These are phyloP conservation scores for Metschnikowia hibisci DNA, from an alignment of 805 yeast species.

Conservation along the genomic window DNA sequence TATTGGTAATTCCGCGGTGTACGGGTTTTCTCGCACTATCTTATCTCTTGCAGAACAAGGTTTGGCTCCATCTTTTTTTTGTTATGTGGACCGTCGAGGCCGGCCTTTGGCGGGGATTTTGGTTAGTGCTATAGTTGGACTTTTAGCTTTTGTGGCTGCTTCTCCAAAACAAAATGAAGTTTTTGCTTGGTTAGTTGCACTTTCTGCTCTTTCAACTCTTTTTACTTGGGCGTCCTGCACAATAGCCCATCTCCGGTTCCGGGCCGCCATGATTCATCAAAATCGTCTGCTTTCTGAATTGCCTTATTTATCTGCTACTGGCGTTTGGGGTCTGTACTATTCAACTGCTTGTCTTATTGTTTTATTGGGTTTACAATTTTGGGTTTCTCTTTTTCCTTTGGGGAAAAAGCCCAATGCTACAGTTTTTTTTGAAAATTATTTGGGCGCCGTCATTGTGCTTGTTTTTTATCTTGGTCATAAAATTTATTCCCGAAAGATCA, in stretches of 20 bases:
- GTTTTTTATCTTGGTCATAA: constrained; percentile 25
- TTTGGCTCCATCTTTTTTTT: constrained; percentile 32
- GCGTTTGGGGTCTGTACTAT: constrained; percentile 28
- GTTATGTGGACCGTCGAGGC: constrained; percentile 38
- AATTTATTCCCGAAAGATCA: constrained; percentile 19
- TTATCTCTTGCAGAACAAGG: constrained; percentile 40
- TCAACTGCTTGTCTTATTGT: constrained; percentile 21
- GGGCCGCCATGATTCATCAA: constrained; percentile 36
- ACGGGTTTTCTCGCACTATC: constrained; percentile 41
- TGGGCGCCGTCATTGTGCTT: constrained; percentile 23
- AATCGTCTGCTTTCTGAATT: constrained; percentile 45
- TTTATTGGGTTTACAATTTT: constrained; percentile 25
- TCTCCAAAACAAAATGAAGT: constrained; percentile 35
- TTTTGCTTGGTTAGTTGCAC: constrained; percentile 40
- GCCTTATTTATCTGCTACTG: constrained; percentile 53
- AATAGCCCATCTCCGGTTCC: constrained; percentile 38
- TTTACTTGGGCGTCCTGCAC: constrained; percentile 43
- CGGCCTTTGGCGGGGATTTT: constrained; percentile 38
- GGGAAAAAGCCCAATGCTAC: constrained; percentile 20
- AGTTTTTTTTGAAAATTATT: constrained; percentile 24
- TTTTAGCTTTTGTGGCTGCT: constrained; percentile 39
- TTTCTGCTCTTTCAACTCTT: constrained; percentile 39
- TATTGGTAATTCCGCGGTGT: constrained; percentile 42
- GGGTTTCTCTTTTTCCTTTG: constrained; percentile 26
- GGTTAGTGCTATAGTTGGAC: constrained; percentile 31